Percentiles rank a stretch among this genome's conserved stretches.
Conservation (phyloP, 202 grass and related monocot genomes). For the Panicum hallii region DNA sequence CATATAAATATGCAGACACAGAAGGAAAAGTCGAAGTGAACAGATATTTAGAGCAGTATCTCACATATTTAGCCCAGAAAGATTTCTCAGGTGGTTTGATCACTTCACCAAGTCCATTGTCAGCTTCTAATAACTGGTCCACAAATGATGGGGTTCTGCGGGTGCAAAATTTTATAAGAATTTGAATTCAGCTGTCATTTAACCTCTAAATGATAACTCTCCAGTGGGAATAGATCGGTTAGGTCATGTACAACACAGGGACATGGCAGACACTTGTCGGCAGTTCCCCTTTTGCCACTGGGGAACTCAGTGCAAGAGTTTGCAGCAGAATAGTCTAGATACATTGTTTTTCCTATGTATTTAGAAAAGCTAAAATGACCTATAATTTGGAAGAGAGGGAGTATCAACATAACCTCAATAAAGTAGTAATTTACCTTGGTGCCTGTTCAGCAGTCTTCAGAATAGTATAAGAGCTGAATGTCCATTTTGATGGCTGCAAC, state of each 20-base stretch:
- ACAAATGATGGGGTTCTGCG: constrained; percentile 93
- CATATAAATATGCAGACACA: not conserved
- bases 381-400: too few species aligned
- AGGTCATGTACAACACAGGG: not conserved
- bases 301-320: not conserved
- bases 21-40: not conserved
- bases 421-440: constrained; percentile 65
- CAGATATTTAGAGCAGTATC: constrained; percentile 36
- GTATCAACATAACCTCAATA: not conserved
- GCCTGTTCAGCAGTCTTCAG: constrained; percentile 93
- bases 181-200: not conserved
- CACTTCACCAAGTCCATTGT: constrained; percentile 75
- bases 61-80: constrained; percentile 99
- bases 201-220: constrained; percentile 1
- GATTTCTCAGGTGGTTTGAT: constrained; percentile 89
- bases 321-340: not conserved
- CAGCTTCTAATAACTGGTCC: constrained; percentile 70
- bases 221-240: not conserved
- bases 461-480: constrained; percentile 88
- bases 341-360: too few species aligned
- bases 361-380: too few species aligned
- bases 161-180: constrained; percentile 17
- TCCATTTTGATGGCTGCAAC: constrained; percentile 96
- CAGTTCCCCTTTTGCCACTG: not conserved
- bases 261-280: not conserved